A percentile compares a stretch with the other conserved stretches of the same genome.
These are phyloP conservation scores for Alternaria dauci DNA, from an alignment of 2,329 filamentous ascomycete species.

Conservation along the genomic window DNA sequence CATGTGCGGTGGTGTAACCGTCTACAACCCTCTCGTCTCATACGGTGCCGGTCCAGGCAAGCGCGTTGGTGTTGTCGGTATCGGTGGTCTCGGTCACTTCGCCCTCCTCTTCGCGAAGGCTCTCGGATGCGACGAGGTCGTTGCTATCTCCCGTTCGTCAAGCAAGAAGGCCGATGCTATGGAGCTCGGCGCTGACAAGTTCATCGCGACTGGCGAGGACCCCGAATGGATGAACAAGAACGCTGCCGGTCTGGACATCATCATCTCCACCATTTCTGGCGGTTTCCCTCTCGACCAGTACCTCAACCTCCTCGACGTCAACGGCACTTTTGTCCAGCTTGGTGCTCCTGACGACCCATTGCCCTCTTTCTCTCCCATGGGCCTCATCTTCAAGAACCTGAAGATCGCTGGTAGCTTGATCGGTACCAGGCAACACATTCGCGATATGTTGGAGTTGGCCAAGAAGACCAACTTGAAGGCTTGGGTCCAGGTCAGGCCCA, in stretches of 20 bases:
- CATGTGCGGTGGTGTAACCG: conserved; percentile 83
- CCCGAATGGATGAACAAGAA: conserved; percentile 66
- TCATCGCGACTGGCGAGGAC: conserved; percentile 68
- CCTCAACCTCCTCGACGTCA: conserved; percentile 65
- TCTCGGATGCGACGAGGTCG: conserved; percentile 71
- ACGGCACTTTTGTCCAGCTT: conserved; percentile 71
- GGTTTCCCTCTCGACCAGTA: conserved; percentile 67
- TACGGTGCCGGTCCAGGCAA: conserved; percentile 80
- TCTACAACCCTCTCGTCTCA: conserved; percentile 77
- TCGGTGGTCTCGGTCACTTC: conserved; percentile 78
- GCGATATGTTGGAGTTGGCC: conserved; percentile 60
- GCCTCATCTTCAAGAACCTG: conserved; percentile 63
- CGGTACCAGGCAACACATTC: conserved; percentile 68
- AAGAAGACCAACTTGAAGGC: conserved; percentile 52
- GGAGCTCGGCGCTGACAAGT: conserved; percentile 68
- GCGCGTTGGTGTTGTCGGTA: conserved; percentile 76
- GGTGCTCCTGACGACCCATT: conserved; percentile 68
- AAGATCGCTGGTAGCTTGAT: conserved; percentile 71
- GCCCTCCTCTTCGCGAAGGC: conserved; percentile 75
- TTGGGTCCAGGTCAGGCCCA: conserved; percentile 53
- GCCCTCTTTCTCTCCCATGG: conserved; percentile 62
- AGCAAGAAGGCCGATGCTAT: conserved; percentile 68
- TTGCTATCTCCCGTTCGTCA: conserved; percentile 69
- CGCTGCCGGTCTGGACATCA: conserved; percentile 63
- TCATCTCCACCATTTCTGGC: conserved; percentile 66